These are phyloP conservation scores for Hyaloscypha finlandica DNA, from an alignment of 495 filamentous ascomycete genomes.

Conservation along the genomic window DNA sequence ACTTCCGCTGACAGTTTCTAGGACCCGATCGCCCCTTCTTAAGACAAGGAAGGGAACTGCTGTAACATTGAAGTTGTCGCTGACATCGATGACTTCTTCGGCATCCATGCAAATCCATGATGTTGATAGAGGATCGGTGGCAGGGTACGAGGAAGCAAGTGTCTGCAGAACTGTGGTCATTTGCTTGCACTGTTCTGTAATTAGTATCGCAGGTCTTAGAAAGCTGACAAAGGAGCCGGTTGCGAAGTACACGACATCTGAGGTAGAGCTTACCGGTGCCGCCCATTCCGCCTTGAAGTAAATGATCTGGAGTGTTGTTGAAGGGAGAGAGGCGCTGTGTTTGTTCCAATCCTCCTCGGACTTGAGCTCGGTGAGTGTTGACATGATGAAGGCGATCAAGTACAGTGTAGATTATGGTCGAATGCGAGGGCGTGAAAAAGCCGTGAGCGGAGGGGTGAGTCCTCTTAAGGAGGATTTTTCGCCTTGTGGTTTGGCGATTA, in stretches of 20 bases:
- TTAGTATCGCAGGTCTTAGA: not conserved
- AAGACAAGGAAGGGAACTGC: conserved; percentile 92
- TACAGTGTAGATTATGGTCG: not conserved
- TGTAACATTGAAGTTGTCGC: conserved; percentile 86
- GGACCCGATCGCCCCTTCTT: conserved; percentile 63
- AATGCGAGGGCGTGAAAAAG: not conserved
- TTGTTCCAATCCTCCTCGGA: conserved; percentile 66
- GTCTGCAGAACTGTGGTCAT: conserved; percentile 86
- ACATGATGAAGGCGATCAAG: conserved; percentile 49
- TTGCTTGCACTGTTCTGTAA: conserved; percentile 65
- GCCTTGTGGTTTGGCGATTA: not conserved
- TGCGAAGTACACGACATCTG: no score
- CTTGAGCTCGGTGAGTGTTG: conserved; percentile 71
- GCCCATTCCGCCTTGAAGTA: conserved; percentile 98
- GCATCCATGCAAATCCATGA: conserved; percentile 88
- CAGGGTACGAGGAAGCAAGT: conserved; percentile 79
- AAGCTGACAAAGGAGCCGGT: not conserved
- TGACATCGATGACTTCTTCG: conserved; percentile 84
- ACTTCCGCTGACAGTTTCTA: conserved; percentile 84
- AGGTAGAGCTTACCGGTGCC: conserved; percentile 47
- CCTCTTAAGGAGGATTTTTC: not conserved
- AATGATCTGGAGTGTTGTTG: conserved; percentile 72
- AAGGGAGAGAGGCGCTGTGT: conserved; percentile 62
- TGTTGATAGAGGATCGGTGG: conserved; percentile 61
- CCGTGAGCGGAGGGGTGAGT: not conserved